phyloP scores from a whole-genome alignment of 2,329 filamentous ascomycete genomes.

The Penicillium sp. region DNA sequence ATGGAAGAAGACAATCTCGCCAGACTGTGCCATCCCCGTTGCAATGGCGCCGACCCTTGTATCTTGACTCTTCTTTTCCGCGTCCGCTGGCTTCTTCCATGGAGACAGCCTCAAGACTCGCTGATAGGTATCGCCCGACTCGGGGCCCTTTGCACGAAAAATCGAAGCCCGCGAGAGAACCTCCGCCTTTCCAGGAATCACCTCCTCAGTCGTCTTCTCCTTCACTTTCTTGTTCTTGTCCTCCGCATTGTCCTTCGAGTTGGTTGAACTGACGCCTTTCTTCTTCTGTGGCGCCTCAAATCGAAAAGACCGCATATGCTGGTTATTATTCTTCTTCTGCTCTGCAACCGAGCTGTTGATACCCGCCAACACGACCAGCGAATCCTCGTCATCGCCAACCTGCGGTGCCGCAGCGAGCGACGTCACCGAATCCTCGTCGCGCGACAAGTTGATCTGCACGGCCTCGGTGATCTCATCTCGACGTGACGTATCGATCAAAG shows the following conservation, averaged over 20 bases:
- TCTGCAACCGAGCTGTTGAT: constrained; percentile 79
- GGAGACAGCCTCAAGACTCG: constrained; percentile 60
- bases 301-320: constrained; percentile 77
- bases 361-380: constrained; percentile 66
- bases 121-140: constrained; percentile 58
- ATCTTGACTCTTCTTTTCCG: constrained; percentile 43
- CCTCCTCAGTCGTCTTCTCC: constrained; percentile 23
- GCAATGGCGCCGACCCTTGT: constrained; percentile 74
- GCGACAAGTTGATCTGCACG: constrained; percentile 74
- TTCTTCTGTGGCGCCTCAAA: constrained; percentile 55
- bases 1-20: constrained; percentile 80
- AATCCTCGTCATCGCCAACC: constrained; percentile 51
- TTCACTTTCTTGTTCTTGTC: constrained; percentile 13
- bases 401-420: constrained; percentile 70
- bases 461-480: constrained; percentile 64
- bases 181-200: constrained; percentile 39
- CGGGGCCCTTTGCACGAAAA: constrained; percentile 46
- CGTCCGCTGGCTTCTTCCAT: constrained; percentile 33
- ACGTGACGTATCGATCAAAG: constrained; percentile 69
- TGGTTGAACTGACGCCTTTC: background rate
- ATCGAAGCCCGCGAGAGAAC: constrained; percentile 54
- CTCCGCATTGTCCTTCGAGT: constrained; percentile 16
- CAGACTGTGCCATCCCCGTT: constrained; percentile 72
- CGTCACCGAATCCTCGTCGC: constrained; percentile 86
- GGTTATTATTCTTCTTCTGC: constrained; percentile 73